Evolutionary conservation across 208 protist species (phyloP).

Genomic region (Leishmania lainsoni): DNA sequence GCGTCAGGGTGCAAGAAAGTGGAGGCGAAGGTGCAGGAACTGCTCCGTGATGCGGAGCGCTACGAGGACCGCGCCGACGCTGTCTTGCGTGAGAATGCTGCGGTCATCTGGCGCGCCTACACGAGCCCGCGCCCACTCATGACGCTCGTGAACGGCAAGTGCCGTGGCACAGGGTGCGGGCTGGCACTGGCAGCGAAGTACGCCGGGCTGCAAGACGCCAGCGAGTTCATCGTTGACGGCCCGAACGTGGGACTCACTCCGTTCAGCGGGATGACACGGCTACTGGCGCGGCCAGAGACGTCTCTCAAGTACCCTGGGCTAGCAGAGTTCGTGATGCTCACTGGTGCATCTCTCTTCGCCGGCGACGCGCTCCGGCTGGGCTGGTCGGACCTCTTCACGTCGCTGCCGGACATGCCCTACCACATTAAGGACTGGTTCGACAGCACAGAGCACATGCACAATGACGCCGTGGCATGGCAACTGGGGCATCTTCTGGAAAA

Average conservation of each 20-base stretch:
- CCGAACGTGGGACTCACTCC: slow-evolving; percentile 83
- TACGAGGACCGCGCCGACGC: slow-evolving; percentile 82
- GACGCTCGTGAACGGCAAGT: slow-evolving; percentile 90
- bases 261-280: slow-evolving; percentile 78
- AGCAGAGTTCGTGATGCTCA: slow-evolving; percentile 90
- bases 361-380: slow-evolving; percentile 88
- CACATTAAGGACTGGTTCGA: slow-evolving; percentile 94
- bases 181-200: slow-evolving; percentile 88
- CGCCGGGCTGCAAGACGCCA: slow-evolving; percentile 75
- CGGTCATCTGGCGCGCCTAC: slow-evolving; percentile 83
- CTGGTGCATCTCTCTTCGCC: slow-evolving; percentile 87
- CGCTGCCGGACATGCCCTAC: slow-evolving; percentile 83
- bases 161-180: slow-evolving; percentile 83
- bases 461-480: slow-evolving; percentile 92
- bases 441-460: slow-evolving; percentile 90
- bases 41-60: slow-evolving; percentile 66
- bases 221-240: slow-evolving; percentile 89
- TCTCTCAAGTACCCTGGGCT: slow-evolving; percentile 91
- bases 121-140: slow-evolving; percentile 82
- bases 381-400: slow-evolving; percentile 91
- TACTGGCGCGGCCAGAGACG: slow-evolving; percentile 83
- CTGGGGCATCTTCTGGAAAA: slow-evolving; percentile 88
- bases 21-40: slow-evolving; percentile 42
- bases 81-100: slow-evolving; percentile 75
- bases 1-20: slow-evolving; percentile 7